Evolutionary conservation across 768 basidiomycete species (phyloP).

Genomic region (Rhodotorula sphaerocarpa): DNA sequence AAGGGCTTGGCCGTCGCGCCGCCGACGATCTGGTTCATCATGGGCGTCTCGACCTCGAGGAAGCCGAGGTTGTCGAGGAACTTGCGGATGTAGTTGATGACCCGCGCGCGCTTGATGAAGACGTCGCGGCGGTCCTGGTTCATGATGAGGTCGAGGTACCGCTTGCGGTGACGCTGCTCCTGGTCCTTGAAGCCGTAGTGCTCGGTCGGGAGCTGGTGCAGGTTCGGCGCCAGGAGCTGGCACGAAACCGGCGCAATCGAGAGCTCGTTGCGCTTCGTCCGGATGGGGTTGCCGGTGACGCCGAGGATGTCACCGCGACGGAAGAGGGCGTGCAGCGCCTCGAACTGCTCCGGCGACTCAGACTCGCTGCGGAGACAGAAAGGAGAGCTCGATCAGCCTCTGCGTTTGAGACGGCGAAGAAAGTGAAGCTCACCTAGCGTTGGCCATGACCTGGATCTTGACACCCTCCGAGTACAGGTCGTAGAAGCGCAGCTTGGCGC

Average conservation of each 20-base stretch:
- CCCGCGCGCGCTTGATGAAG: conserved; percentile 78
- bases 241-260: conserved; percentile 75
- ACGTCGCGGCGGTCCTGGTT: conserved; percentile 79
- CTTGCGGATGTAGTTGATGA: conserved; percentile 85
- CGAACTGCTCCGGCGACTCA: conserved; percentile 50
- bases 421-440: conserved; percentile 56
- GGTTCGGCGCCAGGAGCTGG: conserved; percentile 83
- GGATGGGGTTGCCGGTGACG: conserved; percentile 74
- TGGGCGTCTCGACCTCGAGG: conserved; percentile 97
- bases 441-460: conserved; percentile 93
- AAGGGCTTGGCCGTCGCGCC: conserved; percentile 99
- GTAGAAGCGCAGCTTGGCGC: conserved; percentile 83
- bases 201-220: conserved; percentile 86
- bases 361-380: conserved; percentile 38
- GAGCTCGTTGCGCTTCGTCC: conserved; percentile 91
- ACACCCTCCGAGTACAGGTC: conserved; percentile 84
- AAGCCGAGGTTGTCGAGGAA: conserved; percentile 86
- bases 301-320: conserved; percentile 94
- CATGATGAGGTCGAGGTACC: conserved; percentile 95
- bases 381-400: no score
- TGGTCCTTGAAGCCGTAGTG: conserved; percentile 95
- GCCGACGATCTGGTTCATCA: conserved; percentile 91
- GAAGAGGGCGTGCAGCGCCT: conserved; percentile 70
- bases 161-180: conserved; percentile 95
- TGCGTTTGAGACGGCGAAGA: background rate